Evolutionary conservation across 441 rosid genomes (phyloP).

Genomic region (Pelargonium citronellum): DNA sequence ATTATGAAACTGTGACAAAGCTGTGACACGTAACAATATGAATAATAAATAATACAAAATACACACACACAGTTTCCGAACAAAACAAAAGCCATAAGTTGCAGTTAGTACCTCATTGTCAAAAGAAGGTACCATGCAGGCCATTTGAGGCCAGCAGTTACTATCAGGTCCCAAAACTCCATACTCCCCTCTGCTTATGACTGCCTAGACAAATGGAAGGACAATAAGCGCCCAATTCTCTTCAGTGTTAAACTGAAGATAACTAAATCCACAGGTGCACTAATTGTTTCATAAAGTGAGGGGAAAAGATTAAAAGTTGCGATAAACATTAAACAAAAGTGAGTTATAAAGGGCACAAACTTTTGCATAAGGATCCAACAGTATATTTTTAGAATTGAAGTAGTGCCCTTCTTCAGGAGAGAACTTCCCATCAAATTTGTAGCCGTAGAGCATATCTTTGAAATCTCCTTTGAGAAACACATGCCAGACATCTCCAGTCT

Average conservation of each 20-base stretch:
- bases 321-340: background rate
- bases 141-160: slow-evolving; percentile 93
- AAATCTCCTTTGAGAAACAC: slow-evolving; percentile 69
- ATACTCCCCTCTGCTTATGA: slow-evolving; percentile 76
- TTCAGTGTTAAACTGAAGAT: background rate
- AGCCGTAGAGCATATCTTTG: slow-evolving; percentile 66
- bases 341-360: slow-evolving; percentile 26
- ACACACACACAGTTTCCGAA: background rate
- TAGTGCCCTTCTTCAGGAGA: slow-evolving; percentile 66
- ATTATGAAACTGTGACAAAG: background rate
- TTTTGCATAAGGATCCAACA: slow-evolving; percentile 92
- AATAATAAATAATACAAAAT: background rate
- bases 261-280: background rate
- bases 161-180: slow-evolving; percentile 62
- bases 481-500: slow-evolving; percentile 86
- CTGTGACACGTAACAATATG: background rate
- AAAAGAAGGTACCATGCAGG: slow-evolving; percentile 71
- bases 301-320: background rate
- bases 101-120: slow-evolving; percentile 51
- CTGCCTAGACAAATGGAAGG: slow-evolving; percentile 47
- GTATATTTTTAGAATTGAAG: slow-evolving; percentile 45
- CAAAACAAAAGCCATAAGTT: background rate
- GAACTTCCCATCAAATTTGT: slow-evolving; percentile 64
- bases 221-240: background rate
- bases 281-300: background rate